phyloP scores from a whole-genome alignment of 768 basidiomycete genomes.

The Termitomyces sp. region DNA sequence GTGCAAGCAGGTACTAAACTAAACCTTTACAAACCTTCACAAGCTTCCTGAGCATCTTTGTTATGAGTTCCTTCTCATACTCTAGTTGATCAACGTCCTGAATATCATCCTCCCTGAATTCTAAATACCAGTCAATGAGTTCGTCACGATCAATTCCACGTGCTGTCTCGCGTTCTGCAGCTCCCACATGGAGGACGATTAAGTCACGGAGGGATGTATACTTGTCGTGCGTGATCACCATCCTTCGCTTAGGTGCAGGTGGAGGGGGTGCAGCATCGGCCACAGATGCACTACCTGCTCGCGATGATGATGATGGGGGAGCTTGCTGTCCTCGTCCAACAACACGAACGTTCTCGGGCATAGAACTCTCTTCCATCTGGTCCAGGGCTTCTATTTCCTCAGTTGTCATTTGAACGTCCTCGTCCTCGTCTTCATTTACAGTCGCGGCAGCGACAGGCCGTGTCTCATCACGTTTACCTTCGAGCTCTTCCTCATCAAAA shows the following conservation, averaged over 20 bases:
- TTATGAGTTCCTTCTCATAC: slow-evolving; percentile 84
- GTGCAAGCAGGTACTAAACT: background rate
- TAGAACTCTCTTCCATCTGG: slow-evolving; percentile 45
- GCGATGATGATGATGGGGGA: slow-evolving; percentile 33
- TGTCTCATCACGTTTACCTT: slow-evolving; percentile 43
- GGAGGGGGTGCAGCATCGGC: slow-evolving; percentile 30
- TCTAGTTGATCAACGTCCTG: slow-evolving; percentile 84
- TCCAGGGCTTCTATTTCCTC: slow-evolving; percentile 50
- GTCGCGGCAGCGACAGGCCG: slow-evolving; percentile 23
- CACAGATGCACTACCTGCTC: slow-evolving; percentile 30
- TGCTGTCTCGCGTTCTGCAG: slow-evolving; percentile 69
- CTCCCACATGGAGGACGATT: slow-evolving; percentile 76
- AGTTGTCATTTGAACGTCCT: slow-evolving; percentile 57
- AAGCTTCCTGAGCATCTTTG: slow-evolving; percentile 83
- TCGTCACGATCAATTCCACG: slow-evolving; percentile 84
- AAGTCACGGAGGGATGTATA: slow-evolving; percentile 88
- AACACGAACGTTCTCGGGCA: slow-evolving; percentile 25
- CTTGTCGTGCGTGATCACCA: slow-evolving; percentile 95
- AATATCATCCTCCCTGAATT: slow-evolving; percentile 78
- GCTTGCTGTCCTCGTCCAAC: slow-evolving; percentile 22
- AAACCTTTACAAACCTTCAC: slow-evolving; percentile 62
- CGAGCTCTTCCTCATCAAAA: slow-evolving; percentile 86
- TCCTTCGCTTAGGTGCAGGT: slow-evolving; percentile 57
- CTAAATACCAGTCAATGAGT: slow-evolving; percentile 95
- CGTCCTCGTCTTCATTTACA: slow-evolving; percentile 30